These are phyloP conservation scores for Cladophialophora immunda DNA, from an alignment of 2,329 filamentous ascomycete genomes.

Conservation along the genomic window DNA sequence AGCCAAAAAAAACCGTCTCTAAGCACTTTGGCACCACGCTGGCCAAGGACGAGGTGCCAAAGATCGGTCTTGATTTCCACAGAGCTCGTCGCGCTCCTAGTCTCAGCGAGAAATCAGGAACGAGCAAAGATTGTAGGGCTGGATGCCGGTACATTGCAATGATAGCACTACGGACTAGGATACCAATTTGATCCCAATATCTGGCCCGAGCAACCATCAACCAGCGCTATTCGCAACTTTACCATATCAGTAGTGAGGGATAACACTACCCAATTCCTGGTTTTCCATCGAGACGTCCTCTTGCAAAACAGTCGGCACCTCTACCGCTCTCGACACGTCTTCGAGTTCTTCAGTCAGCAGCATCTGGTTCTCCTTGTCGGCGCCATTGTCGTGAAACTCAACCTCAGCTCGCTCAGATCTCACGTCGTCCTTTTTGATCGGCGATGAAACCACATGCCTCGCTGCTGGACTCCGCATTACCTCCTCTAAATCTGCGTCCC, in stretches of 20 bases:
- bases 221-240: background rate
- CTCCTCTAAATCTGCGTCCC: slow-evolving; percentile 40
- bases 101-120: background rate
- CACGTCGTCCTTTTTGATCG: slow-evolving; percentile 34
- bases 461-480: slow-evolving; percentile 39
- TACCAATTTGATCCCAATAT: background rate
- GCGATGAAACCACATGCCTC: slow-evolving; percentile 35
- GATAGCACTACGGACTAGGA: background rate
- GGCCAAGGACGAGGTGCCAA: background rate
- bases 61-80: background rate
- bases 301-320: slow-evolving; percentile 19
- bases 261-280: background rate
- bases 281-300: slow-evolving; percentile 23
- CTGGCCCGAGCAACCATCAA: background rate
- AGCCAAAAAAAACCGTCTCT: background rate
- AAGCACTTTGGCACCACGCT: background rate
- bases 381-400: slow-evolving; percentile 25
- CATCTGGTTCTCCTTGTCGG: slow-evolving; percentile 18
- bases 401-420: slow-evolving; percentile 34
- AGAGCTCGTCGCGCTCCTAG: background rate
- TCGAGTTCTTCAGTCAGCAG: slow-evolving; percentile 20
- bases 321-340: slow-evolving; percentile 16
- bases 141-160: background rate
- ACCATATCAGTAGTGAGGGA: slow-evolving; percentile 4
- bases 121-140: background rate